These are phyloP conservation scores for Mycena filopes DNA, from an alignment of 768 basidiomycete species.

Conservation along the genomic window DNA sequence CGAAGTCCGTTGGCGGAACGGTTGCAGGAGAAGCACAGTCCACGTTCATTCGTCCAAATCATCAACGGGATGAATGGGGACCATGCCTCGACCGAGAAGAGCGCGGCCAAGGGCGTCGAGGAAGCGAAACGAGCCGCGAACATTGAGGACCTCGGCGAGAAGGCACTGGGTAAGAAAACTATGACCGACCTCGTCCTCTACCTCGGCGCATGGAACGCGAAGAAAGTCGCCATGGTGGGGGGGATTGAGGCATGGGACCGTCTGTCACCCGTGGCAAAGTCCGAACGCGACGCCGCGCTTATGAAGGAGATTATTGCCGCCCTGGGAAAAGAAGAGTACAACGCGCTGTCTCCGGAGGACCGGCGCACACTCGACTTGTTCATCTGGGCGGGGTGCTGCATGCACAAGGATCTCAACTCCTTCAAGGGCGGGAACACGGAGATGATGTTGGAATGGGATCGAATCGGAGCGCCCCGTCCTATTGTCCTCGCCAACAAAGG, in stretches of 20 bases:
- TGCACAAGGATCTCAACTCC: constrained; percentile 52
- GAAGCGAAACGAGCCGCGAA: constrained; percentile 29
- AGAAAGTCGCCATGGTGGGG: constrained; percentile 39
- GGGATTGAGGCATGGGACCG: constrained; percentile 39
- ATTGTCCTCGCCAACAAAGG: constrained; percentile 42
- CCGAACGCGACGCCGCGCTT: constrained; percentile 28
- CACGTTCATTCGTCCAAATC: constrained; percentile 7
- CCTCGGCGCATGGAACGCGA: constrained; percentile 31
- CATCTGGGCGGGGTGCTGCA: constrained; percentile 49
- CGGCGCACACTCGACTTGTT: constrained; percentile 39
- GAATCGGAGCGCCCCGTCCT: constrained; percentile 33
- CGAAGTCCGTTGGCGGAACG: constrained; percentile 2
- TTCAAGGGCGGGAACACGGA: constrained; percentile 42
- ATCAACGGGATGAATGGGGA: constrained; percentile 40
- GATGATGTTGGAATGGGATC: constrained; percentile 43
- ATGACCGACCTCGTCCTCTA: constrained; percentile 31
- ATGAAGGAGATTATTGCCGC: constrained; percentile 29
- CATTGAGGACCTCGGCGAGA: constrained; percentile 31
- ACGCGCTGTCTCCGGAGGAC: constrained; percentile 32
- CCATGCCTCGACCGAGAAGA: constrained; percentile 39
- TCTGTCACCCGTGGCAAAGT: constrained; percentile 35
- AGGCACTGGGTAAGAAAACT: constrained; percentile 20
- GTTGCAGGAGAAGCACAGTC: background rate
- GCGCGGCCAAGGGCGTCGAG: constrained; percentile 22
- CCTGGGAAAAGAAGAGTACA: constrained; percentile 38